Base-by-base conservation (phyloP, 2,329 filamentous ascomycete species). In the Chaetomium olivaceum region DNA sequence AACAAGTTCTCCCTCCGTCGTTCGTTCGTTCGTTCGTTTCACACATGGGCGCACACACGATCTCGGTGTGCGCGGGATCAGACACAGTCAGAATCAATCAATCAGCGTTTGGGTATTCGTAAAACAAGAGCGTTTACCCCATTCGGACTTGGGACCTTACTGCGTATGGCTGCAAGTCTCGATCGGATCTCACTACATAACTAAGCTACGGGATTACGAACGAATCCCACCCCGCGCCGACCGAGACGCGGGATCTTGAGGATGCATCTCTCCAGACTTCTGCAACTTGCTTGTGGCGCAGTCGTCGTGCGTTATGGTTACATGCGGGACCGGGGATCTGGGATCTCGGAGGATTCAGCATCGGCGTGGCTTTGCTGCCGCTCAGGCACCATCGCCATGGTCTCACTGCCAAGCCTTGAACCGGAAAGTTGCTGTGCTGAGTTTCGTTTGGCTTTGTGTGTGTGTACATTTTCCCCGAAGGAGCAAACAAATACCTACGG, bases 301-400 rank as follows among this genome's bases (percentile, higher is more conserved):
- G 48, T 14, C 19, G 39, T 29, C 48, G 39, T 48, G 51, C 60
- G n/a, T n/a, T 19, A 25, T 33, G n/a, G 25, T 48, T 7, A 23
- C 33, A 62, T 50, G 51, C 23, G 36, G 25, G 36, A 62, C 56
- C 60, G 29, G 46, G 58, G 36, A 43, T 58, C 23, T 52, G 27
- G 51, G 36, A 63, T 63, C 54, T 58, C 43, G 54, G 19, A 63
- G 61, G 61, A 63, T 63, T 63, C 51, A 11, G 19, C 11, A 23
- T 36, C 48, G 23, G 58, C 50, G 59, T 61, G 59, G 59, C 48
- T 61, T 61, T 39, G 50, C 50, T n/a, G 9, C 29, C 31, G 19
- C 52, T 56, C 56, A 36, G 27, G 25, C 39, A 57, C 39, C 36
- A 23, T 16, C 48, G 1, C 31, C 31, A n/a, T 27, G 19, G 21